Percentiles rank a stretch among this genome's conserved stretches.
Evolutionary conservation across 495 filamentous ascomycete species (phyloP).

Genomic region (Neurospora tetrasperma): DNA sequence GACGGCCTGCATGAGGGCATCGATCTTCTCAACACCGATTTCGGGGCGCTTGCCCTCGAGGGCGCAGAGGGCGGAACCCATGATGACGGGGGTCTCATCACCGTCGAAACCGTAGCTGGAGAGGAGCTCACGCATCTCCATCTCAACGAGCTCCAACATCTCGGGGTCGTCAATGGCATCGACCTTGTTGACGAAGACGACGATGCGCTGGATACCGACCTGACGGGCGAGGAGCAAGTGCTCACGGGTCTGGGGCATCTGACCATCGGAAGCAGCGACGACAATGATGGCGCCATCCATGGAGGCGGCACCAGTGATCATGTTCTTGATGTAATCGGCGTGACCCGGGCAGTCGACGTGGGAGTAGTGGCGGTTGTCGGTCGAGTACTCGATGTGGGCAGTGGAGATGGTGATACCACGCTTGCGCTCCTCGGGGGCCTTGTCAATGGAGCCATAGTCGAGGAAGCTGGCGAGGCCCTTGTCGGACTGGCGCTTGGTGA

Average conservation of each 20-base stretch:
- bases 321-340: constrained; percentile 99
- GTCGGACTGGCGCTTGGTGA: constrained; percentile 90
- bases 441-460: constrained; percentile 96
- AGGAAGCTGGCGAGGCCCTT: constrained; percentile 91
- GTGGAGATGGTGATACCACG: constrained; percentile 99
- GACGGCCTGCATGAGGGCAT: constrained; percentile 78
- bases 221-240: constrained; percentile 95
- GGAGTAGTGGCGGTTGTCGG: constrained; percentile 86
- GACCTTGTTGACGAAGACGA: constrained; percentile 99
- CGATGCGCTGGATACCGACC: constrained; percentile 93
- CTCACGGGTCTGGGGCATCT: constrained; percentile 99
- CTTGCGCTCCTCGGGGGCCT: constrained; percentile 97
- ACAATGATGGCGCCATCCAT: constrained; percentile 99
- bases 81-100: constrained; percentile 90
- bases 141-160: constrained; percentile 99
- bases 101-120: constrained; percentile 91
- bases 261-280: constrained; percentile 94
- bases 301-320: constrained; percentile 95
- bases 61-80: constrained; percentile 93
- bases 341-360: constrained; percentile 99
- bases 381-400: constrained; percentile 95
- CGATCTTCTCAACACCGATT: constrained; percentile 75
- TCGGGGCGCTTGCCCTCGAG: constrained; percentile 81
- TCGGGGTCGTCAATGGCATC: constrained; percentile 93
- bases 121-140: constrained; percentile 98